Evolutionary conservation across 192 early-diverging fungal species (phyloP).

Genomic region (Backusella morwellensis): DNA sequence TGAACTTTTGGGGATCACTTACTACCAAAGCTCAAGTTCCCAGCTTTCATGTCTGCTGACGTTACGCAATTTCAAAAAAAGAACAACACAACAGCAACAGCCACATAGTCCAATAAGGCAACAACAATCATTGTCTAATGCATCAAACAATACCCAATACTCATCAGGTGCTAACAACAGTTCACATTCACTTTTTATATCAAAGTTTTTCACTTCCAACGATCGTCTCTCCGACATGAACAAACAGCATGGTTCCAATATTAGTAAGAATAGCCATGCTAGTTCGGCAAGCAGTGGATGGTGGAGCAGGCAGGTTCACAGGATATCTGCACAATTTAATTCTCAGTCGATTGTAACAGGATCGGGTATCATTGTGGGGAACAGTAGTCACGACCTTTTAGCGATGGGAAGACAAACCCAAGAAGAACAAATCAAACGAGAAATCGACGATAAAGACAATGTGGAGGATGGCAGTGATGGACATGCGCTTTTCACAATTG

Average conservation of each 20-base stretch:
- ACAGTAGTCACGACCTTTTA: constrained; percentile 8
- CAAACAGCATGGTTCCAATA: background rate
- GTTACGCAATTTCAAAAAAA: constrained; percentile 18
- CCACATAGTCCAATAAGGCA: background rate
- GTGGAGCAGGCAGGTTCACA: background rate
- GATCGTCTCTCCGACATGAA: constrained; percentile 9
- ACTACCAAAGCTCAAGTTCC: constrained; percentile 14
- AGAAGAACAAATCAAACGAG: constrained; percentile 5
- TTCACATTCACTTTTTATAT: constrained; percentile 10
- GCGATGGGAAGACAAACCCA: background rate
- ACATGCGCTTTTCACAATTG: constrained; percentile 15
- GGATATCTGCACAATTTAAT: constrained; percentile 10
- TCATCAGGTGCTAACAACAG: background rate
- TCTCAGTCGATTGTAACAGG: constrained; percentile 7
- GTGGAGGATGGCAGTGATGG: constrained; percentile 1
- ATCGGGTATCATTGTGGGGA: constrained; percentile 4
- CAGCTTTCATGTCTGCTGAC: constrained; percentile 27
- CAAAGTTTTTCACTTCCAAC: constrained; percentile 4
- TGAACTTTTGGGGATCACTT: constrained; percentile 33
- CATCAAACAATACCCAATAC: background rate
- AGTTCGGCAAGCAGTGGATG: background rate
- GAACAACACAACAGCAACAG: background rate
- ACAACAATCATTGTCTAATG: background rate
- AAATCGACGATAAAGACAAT: background rate
- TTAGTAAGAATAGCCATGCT: background rate